Conservation (phyloP, 1,139 yeast genomes). For the Lodderomyces parapsilosis region DNA sequence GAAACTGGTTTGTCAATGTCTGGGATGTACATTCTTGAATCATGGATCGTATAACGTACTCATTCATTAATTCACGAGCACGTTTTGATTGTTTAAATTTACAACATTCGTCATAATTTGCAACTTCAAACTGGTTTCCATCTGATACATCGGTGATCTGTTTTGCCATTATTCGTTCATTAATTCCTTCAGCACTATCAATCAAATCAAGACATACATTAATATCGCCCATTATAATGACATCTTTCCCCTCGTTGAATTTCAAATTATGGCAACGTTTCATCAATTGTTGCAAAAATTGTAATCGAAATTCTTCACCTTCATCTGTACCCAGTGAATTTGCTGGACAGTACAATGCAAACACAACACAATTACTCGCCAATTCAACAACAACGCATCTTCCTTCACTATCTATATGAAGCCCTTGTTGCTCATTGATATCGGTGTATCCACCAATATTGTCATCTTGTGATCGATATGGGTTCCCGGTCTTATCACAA, state of each 20-base stretch:
- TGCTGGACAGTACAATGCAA: conserved; percentile 91
- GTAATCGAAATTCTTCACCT: conserved; percentile 61
- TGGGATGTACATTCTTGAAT: conserved; percentile 9
- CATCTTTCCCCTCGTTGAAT: conserved; percentile 52
- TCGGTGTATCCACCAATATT: conserved; percentile 76
- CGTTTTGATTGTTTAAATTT: conserved; percentile 41
- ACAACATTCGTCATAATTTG: conserved; percentile 36
- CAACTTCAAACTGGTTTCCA: conserved; percentile 40
- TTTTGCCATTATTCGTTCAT: conserved; percentile 34
- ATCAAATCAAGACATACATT: conserved; percentile 77
- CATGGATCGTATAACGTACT: conserved; percentile 25
- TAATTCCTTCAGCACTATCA: conserved; percentile 75
- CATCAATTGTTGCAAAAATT: conserved; percentile 59
- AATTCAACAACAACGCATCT: conserved; percentile 75
- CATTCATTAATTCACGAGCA: conserved; percentile 45
- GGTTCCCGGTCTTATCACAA: conserved; percentile 14
- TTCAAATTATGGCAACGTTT: conserved; percentile 57
- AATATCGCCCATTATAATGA: conserved; percentile 83
- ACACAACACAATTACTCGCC: conserved; percentile 58
- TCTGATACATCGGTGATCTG: conserved; percentile 20
- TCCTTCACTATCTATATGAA: conserved; percentile 76
- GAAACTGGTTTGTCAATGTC: conserved; percentile 21
- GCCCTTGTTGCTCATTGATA: conserved; percentile 36
- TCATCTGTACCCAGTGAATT: conserved; percentile 71
- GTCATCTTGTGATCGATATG: conserved; percentile 22